Evolutionary conservation across 805 yeast genomes (phyloP).

Genomic region (Wickerhamiella vanderwaltii): DNA sequence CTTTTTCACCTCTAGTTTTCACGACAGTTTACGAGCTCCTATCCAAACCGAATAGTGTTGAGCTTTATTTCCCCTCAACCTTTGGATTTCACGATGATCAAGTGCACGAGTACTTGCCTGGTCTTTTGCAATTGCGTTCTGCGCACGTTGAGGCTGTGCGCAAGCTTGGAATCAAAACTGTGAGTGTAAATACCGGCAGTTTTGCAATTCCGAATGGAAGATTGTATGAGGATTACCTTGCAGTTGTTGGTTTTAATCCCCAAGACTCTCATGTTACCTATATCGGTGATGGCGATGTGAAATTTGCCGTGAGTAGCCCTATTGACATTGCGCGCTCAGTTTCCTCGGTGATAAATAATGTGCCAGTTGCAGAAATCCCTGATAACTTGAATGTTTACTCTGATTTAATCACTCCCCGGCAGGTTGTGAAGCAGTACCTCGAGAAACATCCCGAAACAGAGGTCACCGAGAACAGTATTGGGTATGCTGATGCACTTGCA

Average conservation of each 20-base stretch:
- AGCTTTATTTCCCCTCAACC: slow-evolving; percentile 1
- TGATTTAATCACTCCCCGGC: not conserved
- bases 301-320: not conserved
- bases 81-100: not conserved
- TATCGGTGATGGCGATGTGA: not conserved
- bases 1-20: not conserved
- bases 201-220: not conserved
- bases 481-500: not conserved
- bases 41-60: not conserved
- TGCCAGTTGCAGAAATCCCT: slow-evolving; percentile 1
- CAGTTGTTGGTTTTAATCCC: not conserved
- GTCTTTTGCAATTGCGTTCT: not conserved
- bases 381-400: not conserved
- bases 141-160: slow-evolving; percentile 4
- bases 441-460: not conserved
- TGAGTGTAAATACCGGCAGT: not conserved
- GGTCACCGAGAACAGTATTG: not conserved
- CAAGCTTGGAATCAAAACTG: slow-evolving; percentile 4
- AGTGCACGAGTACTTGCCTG: not conserved
- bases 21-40: not conserved
- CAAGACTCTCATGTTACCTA: not conserved
- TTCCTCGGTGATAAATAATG: not conserved
- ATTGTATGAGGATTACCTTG: not conserved
- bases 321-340: slow-evolving; percentile 1
- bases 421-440: not conserved